Base-by-base conservation (phyloP, 176 grass and related monocot species). In the Cymbopogon citratus region DNA sequence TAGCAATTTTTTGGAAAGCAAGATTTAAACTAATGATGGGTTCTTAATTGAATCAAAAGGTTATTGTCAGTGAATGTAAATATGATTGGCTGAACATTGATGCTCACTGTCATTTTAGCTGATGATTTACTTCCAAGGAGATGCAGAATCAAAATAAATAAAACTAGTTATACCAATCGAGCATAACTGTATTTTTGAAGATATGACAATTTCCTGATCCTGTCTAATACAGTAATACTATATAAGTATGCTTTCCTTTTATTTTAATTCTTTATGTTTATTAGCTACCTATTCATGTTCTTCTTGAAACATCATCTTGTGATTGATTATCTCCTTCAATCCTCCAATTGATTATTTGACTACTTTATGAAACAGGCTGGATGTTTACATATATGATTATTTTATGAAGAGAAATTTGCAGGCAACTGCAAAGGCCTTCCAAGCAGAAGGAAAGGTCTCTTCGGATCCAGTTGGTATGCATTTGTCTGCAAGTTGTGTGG, bases 371-470 rank as follows among this genome's bases (percentile, higher is more conserved):
- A 99, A 88, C 85, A 99, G 97, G 97, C 67, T 99, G 85, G 97
- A 99, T 85, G 97, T 99, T 38, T 99, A 99, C 70, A 99, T 99
- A 81, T 92, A 99, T 85, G 97, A 99, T 82, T 99, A 99, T 87
- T 93, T 99, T 78, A 84, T 99, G 81, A 99, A 99, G 91, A 99
- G 97, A 85, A 96, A 96, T 91, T 79, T 99, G 76, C 93, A 96
- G 76, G 93, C 91, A 81, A 96, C 93, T 85, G 97, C 97, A 78
- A 99, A 96, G 85, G 93, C 97, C 36, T 99, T 99, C 87, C 97
- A 96, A 92, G 89, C 93, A n/a, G 97, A 99, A 90, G 97, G 93
- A 75, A 99, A 99, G 78, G 97, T 99, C 71, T 99, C 97, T 29
- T 94, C 93, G 9, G 97, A 99, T 87, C 97, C 97, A 83, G 97